A percentile compares a stretch with the other conserved stretches of the same genome.
These are phyloP conservation scores for Rhodomyrtus psidioides DNA, from an alignment of 441 rosid species.

Conservation along the genomic window DNA sequence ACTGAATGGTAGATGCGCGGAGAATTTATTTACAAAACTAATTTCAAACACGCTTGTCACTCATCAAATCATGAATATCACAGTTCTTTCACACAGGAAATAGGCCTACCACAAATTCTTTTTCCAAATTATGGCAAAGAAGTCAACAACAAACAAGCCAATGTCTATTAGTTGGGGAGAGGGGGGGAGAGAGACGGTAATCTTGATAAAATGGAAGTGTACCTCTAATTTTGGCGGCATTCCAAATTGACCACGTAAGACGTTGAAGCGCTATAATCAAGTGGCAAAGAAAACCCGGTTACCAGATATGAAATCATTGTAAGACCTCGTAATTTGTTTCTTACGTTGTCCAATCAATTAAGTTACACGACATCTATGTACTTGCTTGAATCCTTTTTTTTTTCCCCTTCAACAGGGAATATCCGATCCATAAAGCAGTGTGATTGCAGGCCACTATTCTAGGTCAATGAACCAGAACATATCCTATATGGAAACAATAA, in stretches of 20 bases:
- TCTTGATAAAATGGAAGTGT: too few relatives aligned
- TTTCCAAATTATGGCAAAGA: background rate
- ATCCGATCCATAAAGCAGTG: background rate
- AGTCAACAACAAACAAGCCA: background rate
- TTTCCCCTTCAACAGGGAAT: too few relatives aligned
- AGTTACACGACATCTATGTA: background rate
- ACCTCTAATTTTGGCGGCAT: too few relatives aligned
- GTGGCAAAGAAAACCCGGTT: background rate
- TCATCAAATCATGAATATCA: background rate
- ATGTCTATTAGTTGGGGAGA: too few relatives aligned
- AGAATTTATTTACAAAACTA: too few relatives aligned
- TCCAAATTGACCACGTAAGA: too few relatives aligned
- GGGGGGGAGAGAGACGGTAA: too few relatives aligned
- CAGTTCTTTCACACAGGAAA: background rate
- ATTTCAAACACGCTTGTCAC: too few relatives aligned
- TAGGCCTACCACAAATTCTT: background rate
- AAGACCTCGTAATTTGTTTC: fast-evolving
- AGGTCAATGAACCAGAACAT: background rate
- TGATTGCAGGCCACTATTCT: fast-evolving
- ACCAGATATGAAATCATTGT: background rate
- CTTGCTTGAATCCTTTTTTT: too few relatives aligned
- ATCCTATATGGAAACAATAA: background rate
- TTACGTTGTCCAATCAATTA: background rate
- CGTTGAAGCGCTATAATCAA: too few relatives aligned
- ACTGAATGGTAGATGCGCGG: background rate